A percentile compares a stretch with the other conserved stretches of the same genome.
Evolutionary conservation across 345 rosid species (phyloP).

Genomic region (Noccaea bulbosa): DNA sequence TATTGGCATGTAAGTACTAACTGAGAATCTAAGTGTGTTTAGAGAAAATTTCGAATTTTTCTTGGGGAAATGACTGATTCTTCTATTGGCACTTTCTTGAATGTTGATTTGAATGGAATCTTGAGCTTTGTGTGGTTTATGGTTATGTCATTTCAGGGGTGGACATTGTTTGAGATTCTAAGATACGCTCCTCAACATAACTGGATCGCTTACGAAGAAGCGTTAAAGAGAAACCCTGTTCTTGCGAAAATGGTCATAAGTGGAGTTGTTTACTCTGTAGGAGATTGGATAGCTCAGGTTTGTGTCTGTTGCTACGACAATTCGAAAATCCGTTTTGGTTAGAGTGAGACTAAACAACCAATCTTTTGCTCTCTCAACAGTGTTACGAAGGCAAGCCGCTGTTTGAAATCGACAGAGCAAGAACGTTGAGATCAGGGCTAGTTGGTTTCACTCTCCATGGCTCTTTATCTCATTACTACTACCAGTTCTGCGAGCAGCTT

Average conservation of each 20-base stretch:
- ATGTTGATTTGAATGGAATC: constrained; percentile 9
- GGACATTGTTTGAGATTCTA: constrained; percentile 87
- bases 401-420: constrained; percentile 81
- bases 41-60: not conserved
- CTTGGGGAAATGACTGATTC: not conserved
- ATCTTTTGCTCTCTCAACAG: constrained; percentile 41
- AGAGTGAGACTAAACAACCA: no score
- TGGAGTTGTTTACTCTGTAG: constrained; percentile 87
- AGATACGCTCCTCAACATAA: constrained; percentile 96
- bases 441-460: constrained; percentile 96
- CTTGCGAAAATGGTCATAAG: constrained; percentile 93
- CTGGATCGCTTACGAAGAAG: constrained; percentile 97
- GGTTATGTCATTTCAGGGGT: constrained; percentile 59
- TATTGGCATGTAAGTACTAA: constrained; percentile 79
- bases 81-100: constrained; percentile 11
- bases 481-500: constrained; percentile 89
- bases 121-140: not conserved
- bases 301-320: no score
- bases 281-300: constrained; percentile 99
- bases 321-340: not conserved
- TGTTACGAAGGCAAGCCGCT: constrained; percentile 90
- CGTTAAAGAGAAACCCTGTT: constrained; percentile 77
- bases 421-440: constrained; percentile 88
- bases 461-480: constrained; percentile 88
- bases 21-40: no score